phyloP scores from a whole-genome alignment of 2,329 filamentous ascomycete genomes.

The Fusarium robinianum region DNA sequence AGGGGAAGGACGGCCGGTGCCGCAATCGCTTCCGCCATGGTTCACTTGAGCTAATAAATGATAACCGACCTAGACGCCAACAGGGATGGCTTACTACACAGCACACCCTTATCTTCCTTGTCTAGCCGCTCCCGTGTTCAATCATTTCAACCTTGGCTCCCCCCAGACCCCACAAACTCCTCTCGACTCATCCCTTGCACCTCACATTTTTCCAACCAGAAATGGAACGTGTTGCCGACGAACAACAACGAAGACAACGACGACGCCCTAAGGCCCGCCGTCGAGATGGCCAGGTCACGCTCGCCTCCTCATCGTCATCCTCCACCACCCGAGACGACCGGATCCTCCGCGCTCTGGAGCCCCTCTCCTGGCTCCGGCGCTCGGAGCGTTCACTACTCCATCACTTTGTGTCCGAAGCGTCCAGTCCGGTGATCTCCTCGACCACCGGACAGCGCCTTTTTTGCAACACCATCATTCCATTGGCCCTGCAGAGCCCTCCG shows the following conservation, averaged over 20 bases:
- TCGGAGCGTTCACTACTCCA: neutral
- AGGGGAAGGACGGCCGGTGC: too few species aligned
- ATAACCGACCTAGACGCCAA: too few species aligned
- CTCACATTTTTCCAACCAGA: neutral
- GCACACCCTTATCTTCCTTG: constrained; percentile 8
- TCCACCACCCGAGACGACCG: neutral
- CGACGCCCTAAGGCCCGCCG: neutral
- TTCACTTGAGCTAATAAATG: too few species aligned
- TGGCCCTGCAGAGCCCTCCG: neutral
- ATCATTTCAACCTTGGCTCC: neutral
- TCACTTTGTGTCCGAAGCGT: constrained; percentile 1
- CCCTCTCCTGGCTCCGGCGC: neutral
- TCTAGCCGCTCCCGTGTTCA: neutral
- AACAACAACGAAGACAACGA: neutral
- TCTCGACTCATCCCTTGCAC: neutral
- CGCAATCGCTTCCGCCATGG: too few species aligned
- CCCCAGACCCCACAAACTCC: neutral
- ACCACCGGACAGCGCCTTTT: neutral
- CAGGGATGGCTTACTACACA: too few species aligned
- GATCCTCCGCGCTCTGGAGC: neutral
- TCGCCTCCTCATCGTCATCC: too few species aligned
- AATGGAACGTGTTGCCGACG: constrained; percentile 6
- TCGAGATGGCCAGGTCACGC: too few species aligned
- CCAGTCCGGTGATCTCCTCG: constrained; percentile 1
- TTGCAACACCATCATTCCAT: constrained; percentile 2